Conservation (phyloP, 495 filamentous ascomycete species). For the Hypoxylon intermedium region DNA sequence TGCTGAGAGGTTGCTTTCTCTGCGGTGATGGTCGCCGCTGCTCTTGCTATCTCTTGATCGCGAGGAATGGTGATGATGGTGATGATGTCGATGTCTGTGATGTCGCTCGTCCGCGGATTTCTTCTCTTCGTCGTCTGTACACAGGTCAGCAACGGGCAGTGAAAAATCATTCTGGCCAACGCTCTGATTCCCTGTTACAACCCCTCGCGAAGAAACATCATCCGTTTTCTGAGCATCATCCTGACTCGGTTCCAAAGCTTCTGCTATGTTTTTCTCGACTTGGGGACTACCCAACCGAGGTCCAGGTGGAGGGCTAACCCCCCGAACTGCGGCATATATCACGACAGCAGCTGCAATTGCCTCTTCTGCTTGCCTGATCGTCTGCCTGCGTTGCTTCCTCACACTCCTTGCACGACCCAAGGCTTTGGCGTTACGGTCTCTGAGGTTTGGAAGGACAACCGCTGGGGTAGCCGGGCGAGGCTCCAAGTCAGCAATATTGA, state of each 20-base stretch:
- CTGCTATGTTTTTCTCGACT: constrained; percentile 15
- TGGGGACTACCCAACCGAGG: constrained; percentile 20
- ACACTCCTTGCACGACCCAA: constrained; percentile 49
- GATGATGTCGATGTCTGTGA: constrained; percentile 47
- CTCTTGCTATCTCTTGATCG: constrained; percentile 41
- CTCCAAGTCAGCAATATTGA: constrained; percentile 37
- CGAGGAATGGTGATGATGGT: constrained; percentile 26
- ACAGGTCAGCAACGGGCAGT: constrained; percentile 55
- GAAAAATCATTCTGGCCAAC: constrained; percentile 38
- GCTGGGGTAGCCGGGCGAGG: constrained; percentile 53
- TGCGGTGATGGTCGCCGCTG: constrained; percentile 40
- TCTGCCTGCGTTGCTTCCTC: constrained; percentile 48
- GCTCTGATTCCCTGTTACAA: constrained; percentile 33
- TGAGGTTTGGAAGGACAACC: constrained; percentile 52
- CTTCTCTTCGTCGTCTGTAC: constrained; percentile 53
- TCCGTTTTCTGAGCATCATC: constrained; percentile 27
- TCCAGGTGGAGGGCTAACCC: constrained; percentile 43
- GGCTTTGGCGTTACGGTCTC: constrained; percentile 49
- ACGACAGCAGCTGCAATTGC: constrained; percentile 57
- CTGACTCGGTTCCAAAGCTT: constrained; percentile 21
- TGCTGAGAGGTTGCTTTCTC: constrained; percentile 44
- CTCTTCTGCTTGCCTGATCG: constrained; percentile 53
- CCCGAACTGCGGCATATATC: constrained; percentile 53
- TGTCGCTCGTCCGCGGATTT: constrained; percentile 45
- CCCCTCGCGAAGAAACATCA: constrained; percentile 27